A percentile compares a stretch with the other conserved stretches of the same genome.
Evolutionary conservation across 257 asterid species (phyloP).

Genomic region (Orobanche coerulescens): DNA sequence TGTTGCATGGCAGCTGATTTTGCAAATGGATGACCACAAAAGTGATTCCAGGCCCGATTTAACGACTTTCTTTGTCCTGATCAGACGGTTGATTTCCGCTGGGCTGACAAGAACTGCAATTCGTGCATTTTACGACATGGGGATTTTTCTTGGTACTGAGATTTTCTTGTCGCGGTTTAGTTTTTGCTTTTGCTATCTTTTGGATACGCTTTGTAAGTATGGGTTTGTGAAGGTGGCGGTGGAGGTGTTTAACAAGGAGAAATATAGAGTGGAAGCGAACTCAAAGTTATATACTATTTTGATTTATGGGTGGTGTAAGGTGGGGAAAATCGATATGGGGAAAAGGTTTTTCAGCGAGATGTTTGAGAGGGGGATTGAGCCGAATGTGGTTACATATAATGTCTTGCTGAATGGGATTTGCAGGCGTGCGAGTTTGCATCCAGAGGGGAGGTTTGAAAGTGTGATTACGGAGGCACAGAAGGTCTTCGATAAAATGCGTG

Average conservation of each 20-base stretch:
- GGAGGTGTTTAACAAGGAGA: constrained; percentile 71
- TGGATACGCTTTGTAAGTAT: constrained; percentile 84
- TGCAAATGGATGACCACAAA: constrained; percentile 48
- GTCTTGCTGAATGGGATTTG: constrained; percentile 78
- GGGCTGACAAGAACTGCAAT: constrained; percentile 65
- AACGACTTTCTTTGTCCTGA: constrained; percentile 64
- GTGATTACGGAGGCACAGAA: constrained; percentile 69
- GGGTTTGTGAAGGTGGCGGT: constrained; percentile 78
- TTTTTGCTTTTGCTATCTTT: constrained; percentile 44
- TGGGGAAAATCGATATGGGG: constrained; percentile 59
- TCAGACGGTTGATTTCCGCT: constrained; percentile 62
- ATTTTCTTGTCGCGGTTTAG: constrained; percentile 28
- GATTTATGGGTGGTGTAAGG: constrained; percentile 87
- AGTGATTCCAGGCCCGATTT: constrained; percentile 42
- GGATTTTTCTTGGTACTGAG: constrained; percentile 42
- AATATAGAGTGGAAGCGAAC: constrained; percentile 48
- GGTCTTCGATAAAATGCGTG: constrained; percentile 61
- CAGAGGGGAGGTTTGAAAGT: constrained; percentile 58
- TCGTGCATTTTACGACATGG: constrained; percentile 66
- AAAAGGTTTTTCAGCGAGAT: constrained; percentile 60
- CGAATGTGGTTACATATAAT: constrained; percentile 68
- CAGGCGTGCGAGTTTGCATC: constrained; percentile 74
- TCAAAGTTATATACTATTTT: constrained; percentile 58
- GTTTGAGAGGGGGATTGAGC: constrained; percentile 58
- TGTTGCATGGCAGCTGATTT: constrained; percentile 72